Conservation (phyloP, 352 stramenopile genomes). For the Pythium plurisporium region DNA sequence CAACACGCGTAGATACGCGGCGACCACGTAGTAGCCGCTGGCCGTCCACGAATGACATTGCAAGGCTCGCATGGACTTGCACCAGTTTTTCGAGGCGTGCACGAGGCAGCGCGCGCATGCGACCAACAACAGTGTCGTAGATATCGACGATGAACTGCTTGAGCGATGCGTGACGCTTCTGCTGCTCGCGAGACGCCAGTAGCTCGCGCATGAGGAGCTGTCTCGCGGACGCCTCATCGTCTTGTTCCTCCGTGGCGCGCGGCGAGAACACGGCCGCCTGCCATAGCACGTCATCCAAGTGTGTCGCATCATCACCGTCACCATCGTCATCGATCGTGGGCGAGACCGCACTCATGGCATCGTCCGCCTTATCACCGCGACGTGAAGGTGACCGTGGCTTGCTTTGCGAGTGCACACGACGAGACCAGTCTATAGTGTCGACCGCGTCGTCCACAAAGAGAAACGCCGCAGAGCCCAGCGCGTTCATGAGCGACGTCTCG, state of each 20-base stretch:
- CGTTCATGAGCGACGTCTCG: not conserved
- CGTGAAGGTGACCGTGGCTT: not conserved
- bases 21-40: slow-evolving; percentile 10
- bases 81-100: slow-evolving; percentile 25
- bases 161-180: slow-evolving; percentile 38
- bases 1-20: no score
- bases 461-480: not conserved
- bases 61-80: slow-evolving; percentile 32
- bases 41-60: slow-evolving; percentile 47
- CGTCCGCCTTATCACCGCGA: not conserved
- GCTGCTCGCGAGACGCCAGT: slow-evolving; percentile 39
- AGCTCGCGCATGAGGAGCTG: slow-evolving; percentile 23
- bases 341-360: not conserved
- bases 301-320: slow-evolving; percentile 8
- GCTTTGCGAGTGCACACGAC: no score
- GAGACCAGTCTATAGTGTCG: no score
- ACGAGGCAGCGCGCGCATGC: slow-evolving; percentile 32
- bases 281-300: slow-evolving; percentile 28
- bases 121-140: slow-evolving; percentile 60
- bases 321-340: not conserved
- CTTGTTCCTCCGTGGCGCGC: slow-evolving; percentile 24
- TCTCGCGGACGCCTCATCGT: slow-evolving; percentile 17
- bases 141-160: slow-evolving; percentile 73
- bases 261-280: slow-evolving; percentile 11
- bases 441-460: slow-evolving; percentile 11